Evolutionary conservation across 2,329 filamentous ascomycete genomes (phyloP).

Genomic region (Cephalotrichum gorgonifer): DNA sequence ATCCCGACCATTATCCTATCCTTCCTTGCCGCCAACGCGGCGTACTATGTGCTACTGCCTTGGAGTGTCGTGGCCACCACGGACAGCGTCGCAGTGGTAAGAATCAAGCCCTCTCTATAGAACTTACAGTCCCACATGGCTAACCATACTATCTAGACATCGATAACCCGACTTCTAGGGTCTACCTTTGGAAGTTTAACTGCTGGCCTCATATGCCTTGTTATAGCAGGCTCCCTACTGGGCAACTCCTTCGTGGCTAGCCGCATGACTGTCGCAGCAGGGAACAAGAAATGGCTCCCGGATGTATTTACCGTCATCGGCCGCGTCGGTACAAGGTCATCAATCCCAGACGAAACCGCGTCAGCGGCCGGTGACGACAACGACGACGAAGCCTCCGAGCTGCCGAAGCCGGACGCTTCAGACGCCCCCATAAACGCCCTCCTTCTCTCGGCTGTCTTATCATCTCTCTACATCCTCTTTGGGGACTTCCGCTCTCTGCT

Average conservation of each 20-base stretch:
- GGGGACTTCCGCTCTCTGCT: slow-evolving; percentile 51
- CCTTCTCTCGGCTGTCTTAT: slow-evolving; percentile 35
- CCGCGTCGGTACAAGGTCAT: slow-evolving; percentile 20
- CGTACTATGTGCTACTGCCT: slow-evolving; percentile 52
- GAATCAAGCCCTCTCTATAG: slow-evolving; percentile 10
- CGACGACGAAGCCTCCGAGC: slow-evolving; percentile 1
- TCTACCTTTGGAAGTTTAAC: slow-evolving; percentile 40
- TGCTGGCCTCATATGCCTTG: slow-evolving; percentile 46
- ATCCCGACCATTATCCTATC: slow-evolving; percentile 48
- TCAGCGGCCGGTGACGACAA: background rate
- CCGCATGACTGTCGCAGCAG: slow-evolving; percentile 50
- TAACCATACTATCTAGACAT: slow-evolving; percentile 28
- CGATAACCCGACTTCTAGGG: slow-evolving; percentile 43
- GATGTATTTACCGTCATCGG: slow-evolving; percentile 32
- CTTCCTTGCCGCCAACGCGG: slow-evolving; percentile 49
- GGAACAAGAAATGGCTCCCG: slow-evolving; percentile 41
- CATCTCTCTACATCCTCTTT: slow-evolving; percentile 46
- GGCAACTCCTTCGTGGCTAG: slow-evolving; percentile 54
- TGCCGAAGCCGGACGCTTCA: slow-evolving; percentile 14
- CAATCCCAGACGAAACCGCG: background rate
- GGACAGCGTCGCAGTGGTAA: slow-evolving; percentile 52
- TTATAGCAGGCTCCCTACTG: slow-evolving; percentile 50
- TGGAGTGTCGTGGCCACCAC: slow-evolving; percentile 48
- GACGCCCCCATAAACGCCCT: slow-evolving; percentile 46
- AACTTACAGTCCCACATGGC: background rate